Base-by-base conservation (phyloP, 331 rosid species). In the Rosa hybrid region DNA sequence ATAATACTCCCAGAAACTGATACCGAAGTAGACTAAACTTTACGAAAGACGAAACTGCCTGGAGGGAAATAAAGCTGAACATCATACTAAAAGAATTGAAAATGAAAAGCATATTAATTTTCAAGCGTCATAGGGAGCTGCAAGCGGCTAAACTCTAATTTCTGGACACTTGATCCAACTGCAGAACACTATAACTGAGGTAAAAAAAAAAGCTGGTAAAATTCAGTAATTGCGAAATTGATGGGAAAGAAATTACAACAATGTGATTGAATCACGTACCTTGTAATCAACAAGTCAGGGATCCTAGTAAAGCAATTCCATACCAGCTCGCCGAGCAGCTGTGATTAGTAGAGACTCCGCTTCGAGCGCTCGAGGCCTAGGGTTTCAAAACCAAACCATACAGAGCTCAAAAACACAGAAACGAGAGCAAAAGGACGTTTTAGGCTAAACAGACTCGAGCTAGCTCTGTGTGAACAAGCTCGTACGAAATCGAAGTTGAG, bases 1-100 rank as follows among this genome's bases (percentile, higher is more conserved):
- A 84, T 84, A 59, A 38, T 13, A 68, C 67, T 27, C 42, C 34
- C 2, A 46, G 0, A 30, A 14, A 64, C 75, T 56, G 68, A 46
- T 51, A 51, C 69, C 30, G 12, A 25, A 25, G n/a, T n/a, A 30
- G 7, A 65, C 57, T n/a, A 7, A 67, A 46, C 30, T 46, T 12
- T 16, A 21, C 11, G 25, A 69, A 68, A 27, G 21, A 68, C 51
- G 18, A 50, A 68, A 57, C 12, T 23, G 8, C 76, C 81, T 53
- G 76, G 54, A 41, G 5, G 14, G n/a, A 16, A 65, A 44, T 7
- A 39, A 18, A 67, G 7, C 7, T 21, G 56, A 51, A 39, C 51
- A 5, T 7, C 14, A 38, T 3, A 16, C 7, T 51, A 69, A 53
- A 8, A 23, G 20, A 39, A 69, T 0, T 14, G 8, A 38, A 67